Evolutionary conservation across 441 rosid species (phyloP), one percentile per base, ranked within the genome.

Genomic region (Biscutella auriculata): DNA sequence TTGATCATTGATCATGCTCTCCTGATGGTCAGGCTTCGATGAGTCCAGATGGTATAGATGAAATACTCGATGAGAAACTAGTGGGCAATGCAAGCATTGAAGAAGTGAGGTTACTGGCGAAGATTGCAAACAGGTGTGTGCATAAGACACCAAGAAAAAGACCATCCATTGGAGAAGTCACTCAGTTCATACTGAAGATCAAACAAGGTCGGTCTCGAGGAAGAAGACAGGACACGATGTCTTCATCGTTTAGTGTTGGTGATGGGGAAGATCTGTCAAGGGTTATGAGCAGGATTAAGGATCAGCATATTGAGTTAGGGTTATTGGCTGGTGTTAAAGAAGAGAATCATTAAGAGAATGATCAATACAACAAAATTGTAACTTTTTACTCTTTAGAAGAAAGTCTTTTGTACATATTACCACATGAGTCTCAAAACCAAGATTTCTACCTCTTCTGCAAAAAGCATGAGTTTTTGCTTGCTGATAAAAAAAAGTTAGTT

Each of bases 41-140:
- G 99, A 87, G 91, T 75, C 41, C 84, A 5, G 89, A 87, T 70
- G 99, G 99, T 16, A 71, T 83, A 0, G 87, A 89, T 15, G 99
- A 89, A 67, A 87, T 93, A 60, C 79, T 93, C 0, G 96, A 87
- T 65, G 73, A 75, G 69, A 71, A 75, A 53, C 80, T 93, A 25
- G 82, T 53, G 9, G 96, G 93, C 5, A 73, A 73, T 35, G 84
- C 85, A 71, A 62, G 58, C 67, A 76, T 78, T 2, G 75, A 77
- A 41, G 91, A 87, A 68, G 97, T 81, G 54, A 84, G 89, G 65
- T 76, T 69, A 57, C 53, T 89, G 26, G 95, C 97, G 5, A 71
- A 66, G 43, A 65, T 89, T 57, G 96, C 70, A 36, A 90, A 77
- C 36, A 85, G 71, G 66, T 93, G 99, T 78, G 77, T 93, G 78